A percentile compares a stretch with the other conserved stretches of the same genome.
These are phyloP conservation scores for Papiliotrema fonsecae DNA, from an alignment of 1,284 basidiomycete genomes.

Conservation along the genomic window DNA sequence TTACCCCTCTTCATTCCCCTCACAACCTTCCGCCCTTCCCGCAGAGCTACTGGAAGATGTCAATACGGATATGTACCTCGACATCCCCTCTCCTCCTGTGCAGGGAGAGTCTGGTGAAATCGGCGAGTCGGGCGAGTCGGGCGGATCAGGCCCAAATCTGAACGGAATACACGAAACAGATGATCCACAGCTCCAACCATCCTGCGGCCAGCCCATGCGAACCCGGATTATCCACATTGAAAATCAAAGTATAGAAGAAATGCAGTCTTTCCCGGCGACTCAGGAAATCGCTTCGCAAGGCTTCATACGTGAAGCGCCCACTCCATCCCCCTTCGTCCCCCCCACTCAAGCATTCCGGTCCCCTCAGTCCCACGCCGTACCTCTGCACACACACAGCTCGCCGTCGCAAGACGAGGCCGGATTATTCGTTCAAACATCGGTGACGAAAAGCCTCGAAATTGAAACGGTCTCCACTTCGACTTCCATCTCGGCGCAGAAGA, in stretches of 20 bases:
- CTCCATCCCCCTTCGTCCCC: neutral
- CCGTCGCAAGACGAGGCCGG: no score
- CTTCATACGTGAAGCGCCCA: neutral
- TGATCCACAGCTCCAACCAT: neutral
- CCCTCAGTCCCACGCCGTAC: no score
- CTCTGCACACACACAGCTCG: no score
- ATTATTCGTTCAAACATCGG: no score
- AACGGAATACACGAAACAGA: neutral
- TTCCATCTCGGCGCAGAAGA: no score
- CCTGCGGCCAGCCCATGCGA: neutral
- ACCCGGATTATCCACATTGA: neutral
- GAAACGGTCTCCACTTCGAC: no score
- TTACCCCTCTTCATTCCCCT: neutral
- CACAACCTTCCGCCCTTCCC: neutral
- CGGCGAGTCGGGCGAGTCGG: neutral
- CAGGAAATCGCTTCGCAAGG: no score
- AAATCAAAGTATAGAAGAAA: neutral
- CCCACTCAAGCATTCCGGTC: neutral
- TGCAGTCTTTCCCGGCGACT: no score
- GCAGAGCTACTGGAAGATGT: neutral
- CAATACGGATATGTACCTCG: neutral
- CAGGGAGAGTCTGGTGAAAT: neutral
- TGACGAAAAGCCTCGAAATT: no score
- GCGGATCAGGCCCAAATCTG: no score
- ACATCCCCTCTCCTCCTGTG: neutral